Evolutionary conservation across 371 early-diverging fungal species (phyloP).

Genomic region (Chytridium lagenaria): DNA sequence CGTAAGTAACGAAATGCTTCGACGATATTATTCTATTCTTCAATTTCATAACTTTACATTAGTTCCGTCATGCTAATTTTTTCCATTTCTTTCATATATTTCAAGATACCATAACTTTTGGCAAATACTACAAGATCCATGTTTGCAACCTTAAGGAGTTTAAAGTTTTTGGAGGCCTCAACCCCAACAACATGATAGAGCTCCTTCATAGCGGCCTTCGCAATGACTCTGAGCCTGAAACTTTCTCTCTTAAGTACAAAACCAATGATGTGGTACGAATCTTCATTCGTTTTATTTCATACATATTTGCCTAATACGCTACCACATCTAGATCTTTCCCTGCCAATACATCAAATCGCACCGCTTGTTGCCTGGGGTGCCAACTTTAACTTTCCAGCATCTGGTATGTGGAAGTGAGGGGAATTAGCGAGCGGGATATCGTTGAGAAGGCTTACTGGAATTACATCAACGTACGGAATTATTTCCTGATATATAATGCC

Average conservation of each 20-base stretch:
- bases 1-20: too few relatives aligned
- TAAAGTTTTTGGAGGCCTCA: slow-evolving; percentile 88
- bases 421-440: slow-evolving; percentile 69
- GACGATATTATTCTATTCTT: background rate
- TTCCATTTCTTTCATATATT: background rate
- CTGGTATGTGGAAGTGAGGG: slow-evolving; percentile 91
- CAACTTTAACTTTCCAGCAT: slow-evolving; percentile 94
- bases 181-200: slow-evolving; percentile 80
- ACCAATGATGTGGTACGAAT: slow-evolving; percentile 59
- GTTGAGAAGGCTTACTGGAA: slow-evolving; percentile 68
- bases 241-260: slow-evolving; percentile 77
- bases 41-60: background rate
- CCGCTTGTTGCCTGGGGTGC: slow-evolving; percentile 90
- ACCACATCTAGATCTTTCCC: slow-evolving; percentile 72
- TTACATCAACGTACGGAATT: slow-evolving; percentile 67
- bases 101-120: slow-evolving; percentile 82
- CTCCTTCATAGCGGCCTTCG: slow-evolving; percentile 88
- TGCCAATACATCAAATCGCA: slow-evolving; percentile 90
- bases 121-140: slow-evolving; percentile 95
- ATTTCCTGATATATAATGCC: too few relatives aligned
- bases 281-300: background rate
- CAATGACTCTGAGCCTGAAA: slow-evolving; percentile 91
- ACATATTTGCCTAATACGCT: too few relatives aligned
- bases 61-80: background rate
- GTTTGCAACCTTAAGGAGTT: slow-evolving; percentile 97